Evolutionary conservation across 2,329 filamentous ascomycete species (phyloP), one percentile per base, ranked within the genome.

Genomic region (Gaeumannomyces sp.): DNA sequence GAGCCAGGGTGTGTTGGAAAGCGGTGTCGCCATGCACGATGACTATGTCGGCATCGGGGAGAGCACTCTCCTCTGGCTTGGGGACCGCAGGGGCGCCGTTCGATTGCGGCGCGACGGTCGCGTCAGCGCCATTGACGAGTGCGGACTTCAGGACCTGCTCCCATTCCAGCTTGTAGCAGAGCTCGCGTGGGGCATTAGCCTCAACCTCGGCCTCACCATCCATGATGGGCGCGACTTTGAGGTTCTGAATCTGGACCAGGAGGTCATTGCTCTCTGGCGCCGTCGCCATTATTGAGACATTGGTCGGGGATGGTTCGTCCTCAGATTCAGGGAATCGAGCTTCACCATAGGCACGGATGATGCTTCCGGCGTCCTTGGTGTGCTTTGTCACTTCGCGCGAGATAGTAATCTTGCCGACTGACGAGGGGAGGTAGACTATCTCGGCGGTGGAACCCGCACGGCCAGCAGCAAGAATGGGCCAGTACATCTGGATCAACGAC

Each of bases 131-230:
- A 13, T 58, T 62, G 56, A 38, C 57, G 22, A 69, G 66, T 11
- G 72, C 59, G 2, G 72, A 70, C 38, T 75, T 71, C 0, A 75
- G 70, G 22, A 76, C 66, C 0, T 73, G 76, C 60, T 80, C 78
- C 79, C 79, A 81, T 22, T 79, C 74, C 22, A 79, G 65, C 70
- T 79, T 81, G 71, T 78, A 81, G 70, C 79, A 81, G 1, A 81
- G 73, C 67, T 80, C 76, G 2, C 77, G 73, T 22, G 76, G 70
- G 0, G 65, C 67, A n/a, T 8, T 38, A 10, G 65, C 64, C 22
- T 75, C 73, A 1, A 70, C 67, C 45, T 70, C 69, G 3, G 68
- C 66, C 5, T 73, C 72, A 4, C 72, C 74, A 58, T 80, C 76
- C 25, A 78, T 67, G n/a, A 80, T 76, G 5, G 78, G 79, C 1